Percentiles rank a stretch among this genome's conserved stretches.
Evolutionary conservation across 345 rosid species (phyloP).

Genomic region (Conringia planisiliqua): DNA sequence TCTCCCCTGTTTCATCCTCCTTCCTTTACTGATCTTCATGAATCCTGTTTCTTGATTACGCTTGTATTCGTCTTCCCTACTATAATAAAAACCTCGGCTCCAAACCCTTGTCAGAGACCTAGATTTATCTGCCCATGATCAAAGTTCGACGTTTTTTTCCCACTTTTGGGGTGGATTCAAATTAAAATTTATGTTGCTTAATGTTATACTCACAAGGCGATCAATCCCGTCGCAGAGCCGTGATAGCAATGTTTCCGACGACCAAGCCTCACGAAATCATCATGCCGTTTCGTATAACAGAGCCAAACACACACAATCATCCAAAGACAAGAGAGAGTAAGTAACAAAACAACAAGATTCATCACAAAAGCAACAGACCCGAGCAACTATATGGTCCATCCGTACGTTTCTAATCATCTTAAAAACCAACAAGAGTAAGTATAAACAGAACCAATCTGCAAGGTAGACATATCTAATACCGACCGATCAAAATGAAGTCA

Average conservation of each 20-base stretch:
- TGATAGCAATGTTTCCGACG: neutral
- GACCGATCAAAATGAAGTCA: slow-evolving; percentile 60
- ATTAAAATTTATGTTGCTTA: neutral
- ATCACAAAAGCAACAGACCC: slow-evolving; percentile 5
- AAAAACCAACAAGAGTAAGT: neutral
- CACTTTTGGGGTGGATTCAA: neutral
- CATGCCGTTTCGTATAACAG: neutral
- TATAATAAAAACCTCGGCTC: neutral
- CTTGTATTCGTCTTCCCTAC: slow-evolving; percentile 45
- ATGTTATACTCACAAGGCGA: neutral
- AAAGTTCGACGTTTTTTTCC: neutral
- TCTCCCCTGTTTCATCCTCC: slow-evolving; percentile 11
- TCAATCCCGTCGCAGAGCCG: neutral
- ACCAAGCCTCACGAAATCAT: neutral
- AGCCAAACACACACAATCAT: slow-evolving; percentile 13
- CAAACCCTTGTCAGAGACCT: neutral
- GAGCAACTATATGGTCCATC: slow-evolving; percentile 6
- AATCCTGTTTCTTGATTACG: neutral
- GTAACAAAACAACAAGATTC: slow-evolving; percentile 1
- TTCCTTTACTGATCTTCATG: neutral
- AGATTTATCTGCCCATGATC: neutral
- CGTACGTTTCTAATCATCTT: slow-evolving; percentile 1
- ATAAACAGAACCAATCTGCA: neutral
- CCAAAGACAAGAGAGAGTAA: neutral
- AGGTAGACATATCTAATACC: slow-evolving; percentile 45